These are phyloP conservation scores for Cymodocea nodosa DNA, from an alignment of 116 monocot genomes.

Conservation along the genomic window DNA sequence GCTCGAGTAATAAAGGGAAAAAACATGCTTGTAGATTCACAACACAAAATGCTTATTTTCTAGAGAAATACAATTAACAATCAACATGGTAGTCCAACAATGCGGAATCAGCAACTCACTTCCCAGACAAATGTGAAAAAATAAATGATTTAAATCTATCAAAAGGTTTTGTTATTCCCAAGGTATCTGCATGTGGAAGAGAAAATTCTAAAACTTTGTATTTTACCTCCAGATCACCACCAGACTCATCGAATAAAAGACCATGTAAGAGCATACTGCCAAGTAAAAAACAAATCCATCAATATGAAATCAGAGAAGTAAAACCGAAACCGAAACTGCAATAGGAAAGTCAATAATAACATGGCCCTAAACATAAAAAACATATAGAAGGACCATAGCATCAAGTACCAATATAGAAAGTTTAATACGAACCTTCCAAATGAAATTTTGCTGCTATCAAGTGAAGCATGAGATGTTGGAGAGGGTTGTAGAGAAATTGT, in stretches of 20 bases:
- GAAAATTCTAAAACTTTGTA: not conserved
- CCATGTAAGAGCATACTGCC: slow-evolving; percentile 82
- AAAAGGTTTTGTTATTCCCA: no score
- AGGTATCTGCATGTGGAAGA: not conserved
- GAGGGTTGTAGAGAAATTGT: slow-evolving; percentile 41
- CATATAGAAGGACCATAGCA: not conserved
- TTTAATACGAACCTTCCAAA: slow-evolving; percentile 73
- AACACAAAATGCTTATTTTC: not conserved
- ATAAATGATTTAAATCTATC: not conserved
- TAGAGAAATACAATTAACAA: no score
- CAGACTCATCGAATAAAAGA: slow-evolving; percentile 35
- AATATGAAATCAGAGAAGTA: not conserved
- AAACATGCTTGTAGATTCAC: no score
- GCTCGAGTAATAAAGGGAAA: no score
- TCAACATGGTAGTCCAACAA: no score
- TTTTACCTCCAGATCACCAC: slow-evolving; percentile 75
- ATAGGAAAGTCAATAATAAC: not conserved
- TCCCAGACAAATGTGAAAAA: no score
- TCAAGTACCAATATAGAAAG: not conserved
- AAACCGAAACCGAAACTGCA: no score
- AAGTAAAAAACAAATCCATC: slow-evolving; percentile 5
- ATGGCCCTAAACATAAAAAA: not conserved
- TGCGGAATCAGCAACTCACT: no score
- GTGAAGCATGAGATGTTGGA: slow-evolving; percentile 19
- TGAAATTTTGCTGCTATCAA: slow-evolving; percentile 32